These are phyloP conservation scores for Solanum hybrid DNA, from an alignment of 305 asterid genomes.

Conservation along the genomic window DNA sequence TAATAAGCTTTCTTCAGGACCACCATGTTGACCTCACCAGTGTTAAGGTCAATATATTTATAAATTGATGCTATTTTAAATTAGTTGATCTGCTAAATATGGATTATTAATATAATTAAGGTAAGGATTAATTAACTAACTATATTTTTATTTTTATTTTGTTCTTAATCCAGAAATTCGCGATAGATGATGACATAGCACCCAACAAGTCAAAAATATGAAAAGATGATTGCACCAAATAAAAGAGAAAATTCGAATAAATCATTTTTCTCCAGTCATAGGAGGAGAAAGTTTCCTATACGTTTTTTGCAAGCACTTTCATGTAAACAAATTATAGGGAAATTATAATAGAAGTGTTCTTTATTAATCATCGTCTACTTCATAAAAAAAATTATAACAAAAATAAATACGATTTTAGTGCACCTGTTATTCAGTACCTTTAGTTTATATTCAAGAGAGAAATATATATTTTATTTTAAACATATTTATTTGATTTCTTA, in stretches of 20 bases:
- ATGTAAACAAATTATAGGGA: neutral
- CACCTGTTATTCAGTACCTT: neutral
- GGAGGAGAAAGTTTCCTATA: neutral
- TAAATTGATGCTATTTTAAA: neutral
- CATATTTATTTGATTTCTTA: neutral
- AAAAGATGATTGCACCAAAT: neutral
- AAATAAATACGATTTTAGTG: neutral
- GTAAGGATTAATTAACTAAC: neutral
- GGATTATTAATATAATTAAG: neutral
- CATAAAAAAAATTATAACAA: neutral
- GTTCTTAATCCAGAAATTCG: neutral
- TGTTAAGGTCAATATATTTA: slow-evolving; percentile 25
- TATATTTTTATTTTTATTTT: neutral
- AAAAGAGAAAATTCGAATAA: neutral
- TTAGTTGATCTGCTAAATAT: neutral
- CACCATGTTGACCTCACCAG: slow-evolving; percentile 23
- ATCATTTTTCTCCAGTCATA: neutral
- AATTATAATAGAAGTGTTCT: neutral
- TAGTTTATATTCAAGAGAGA: neutral
- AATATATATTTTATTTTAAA: neutral
- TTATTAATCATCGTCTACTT: neutral
- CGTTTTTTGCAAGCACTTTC: neutral
- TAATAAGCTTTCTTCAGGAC: slow-evolving; percentile 30
- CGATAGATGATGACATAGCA: neutral
- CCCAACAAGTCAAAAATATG: neutral